Evolutionary conservation across 1,139 yeast genomes (phyloP), one percentile per base, ranked within the genome.

Genomic region (Hyphopichia wangnamkhiaoensis): DNA sequence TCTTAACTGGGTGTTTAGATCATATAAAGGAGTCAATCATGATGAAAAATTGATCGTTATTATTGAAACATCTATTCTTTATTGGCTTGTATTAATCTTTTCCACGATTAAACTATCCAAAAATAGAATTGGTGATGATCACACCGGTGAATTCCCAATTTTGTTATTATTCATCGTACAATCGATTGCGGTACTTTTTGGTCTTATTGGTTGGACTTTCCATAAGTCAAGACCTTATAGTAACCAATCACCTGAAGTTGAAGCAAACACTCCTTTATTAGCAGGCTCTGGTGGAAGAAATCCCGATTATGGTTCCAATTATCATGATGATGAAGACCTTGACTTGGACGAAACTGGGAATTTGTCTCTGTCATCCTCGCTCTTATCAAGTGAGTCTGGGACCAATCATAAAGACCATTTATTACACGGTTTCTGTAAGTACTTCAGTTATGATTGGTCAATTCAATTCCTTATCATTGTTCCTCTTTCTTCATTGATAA

Each of bases 391-490:
- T n/a, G 53, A 45, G 26, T 4, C 43, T 46, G 29, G 32, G 20
- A 34, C 44, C 45, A 34, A 49, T 46, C 13, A 47, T 39, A 31
- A 44, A 44, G 27, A 40, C 45, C 12, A n/a, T n/a, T n/a, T n/a
- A n/a, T n/a, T n/a, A n/a, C n/a, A n/a, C n/a, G 42, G 48, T 52
- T 51, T 69, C 20, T 53, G 58, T 26, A 73, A 74, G 38, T 71
- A 78, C 5, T 71, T 72, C 44, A 72, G 83, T 34, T 88, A 84
- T 56, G 95, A 86, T 52, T 89, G 96, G 96, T 73, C 83, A 7
- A 50, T 87, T 19, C 96, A 89, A 59, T 87, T 79, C 50, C 50
- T 85, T 24, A 47, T 83, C 3, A 59, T 83, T 25, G 87, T 83
- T 6, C 95, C 96, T 4, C 37, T 85, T n/a, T 68, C 82, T 0